Evolutionary conservation across 108 stramenopile species (phyloP), one percentile per base, ranked within the genome.

Genomic region (Nitzschia palea): DNA sequence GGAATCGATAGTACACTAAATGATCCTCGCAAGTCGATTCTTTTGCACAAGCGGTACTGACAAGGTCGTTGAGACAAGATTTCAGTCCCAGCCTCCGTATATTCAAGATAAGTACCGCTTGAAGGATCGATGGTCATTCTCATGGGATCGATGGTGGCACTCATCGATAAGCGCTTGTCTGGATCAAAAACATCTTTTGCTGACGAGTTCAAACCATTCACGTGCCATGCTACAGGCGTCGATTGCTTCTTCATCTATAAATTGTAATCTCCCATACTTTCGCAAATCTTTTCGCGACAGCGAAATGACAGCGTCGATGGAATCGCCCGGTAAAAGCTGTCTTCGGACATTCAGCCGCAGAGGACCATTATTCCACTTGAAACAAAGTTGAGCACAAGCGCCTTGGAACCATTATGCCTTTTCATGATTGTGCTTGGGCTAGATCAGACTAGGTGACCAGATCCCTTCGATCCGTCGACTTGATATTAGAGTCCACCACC

Each of bases 181-280:
- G 95, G 94, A 83, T 99, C 96, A 82, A 99, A 98, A 31, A 98
- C 85, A 78, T 97, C 91, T 26, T n/a, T 91, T 79, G 25, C 95
- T 80, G 4, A 95, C 91, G 57, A 93, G 68, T 58, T 94, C 80
- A 70, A 97, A 99, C 96, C 96, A 98, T 83, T 99, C 99, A 18
- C 98, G 74, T 18, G 97, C 88, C 63, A 99, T 72, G 0, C 98
- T 98, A 28, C 99, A 98, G 2, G 97, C 99, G 67, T 99, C 99
- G 62, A 98, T 93, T 1, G 98, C 99, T 47, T 82, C 78, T 80
- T 99, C 99, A n/a, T 91, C 93, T 54, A 86, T 89, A 70, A 99
- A 99, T 60, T 97, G 88, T 71, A 99, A 91, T 32, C 95, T 77
- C 83, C 98, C 90, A 15, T 85, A 71, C 32, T 95, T 97, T 0